Percentiles rank a stretch among this genome's conserved stretches.
Conservation (phyloP, 2,329 filamentous ascomycete genomes). For the Gyromitra esculenta region DNA sequence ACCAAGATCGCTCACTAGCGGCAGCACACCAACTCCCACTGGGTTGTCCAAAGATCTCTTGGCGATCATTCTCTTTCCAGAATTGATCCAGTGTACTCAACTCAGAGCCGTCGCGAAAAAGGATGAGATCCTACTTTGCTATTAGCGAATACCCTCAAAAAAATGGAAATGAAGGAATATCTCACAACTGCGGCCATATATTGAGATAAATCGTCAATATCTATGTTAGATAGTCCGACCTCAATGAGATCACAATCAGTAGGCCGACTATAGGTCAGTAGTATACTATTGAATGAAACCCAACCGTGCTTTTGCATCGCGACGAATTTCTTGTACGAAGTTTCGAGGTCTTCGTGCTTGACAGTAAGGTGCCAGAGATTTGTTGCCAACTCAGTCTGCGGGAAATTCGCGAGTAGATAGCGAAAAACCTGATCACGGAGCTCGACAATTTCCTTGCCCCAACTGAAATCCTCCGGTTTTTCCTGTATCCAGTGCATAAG, state of each 20-base stretch:
- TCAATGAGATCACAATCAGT: conserved; percentile 30
- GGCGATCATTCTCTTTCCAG: conserved; percentile 27
- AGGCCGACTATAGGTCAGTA: conserved; percentile 33
- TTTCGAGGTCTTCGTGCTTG: conserved; percentile 28
- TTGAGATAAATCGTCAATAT: conserved; percentile 42
- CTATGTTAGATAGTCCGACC: conserved; percentile 23
- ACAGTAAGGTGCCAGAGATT: conserved; percentile 11
- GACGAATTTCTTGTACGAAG: conserved; percentile 27
- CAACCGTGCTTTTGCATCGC: conserved; percentile 38
- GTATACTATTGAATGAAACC: conserved; percentile 34
- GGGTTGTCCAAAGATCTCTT: background rate
- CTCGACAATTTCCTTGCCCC: conserved; percentile 27
- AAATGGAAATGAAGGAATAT: too few species aligned
- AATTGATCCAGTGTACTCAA: conserved; percentile 38
- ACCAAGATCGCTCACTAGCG: conserved; percentile 19
- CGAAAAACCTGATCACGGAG: conserved; percentile 27
- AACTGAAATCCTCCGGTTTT: conserved; percentile 47
- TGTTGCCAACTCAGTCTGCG: conserved; percentile 27
- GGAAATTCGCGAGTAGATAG: conserved; percentile 27
- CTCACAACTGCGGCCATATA: conserved; percentile 48
- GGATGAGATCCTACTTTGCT: conserved; percentile 43
- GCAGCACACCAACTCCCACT: background rate
- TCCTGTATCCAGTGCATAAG: conserved; percentile 45
- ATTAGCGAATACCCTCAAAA: background rate
- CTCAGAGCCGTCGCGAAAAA: conserved; percentile 51